phyloP scores from a whole-genome alignment of 148 eudicot species.

The Cornus controversa region DNA sequence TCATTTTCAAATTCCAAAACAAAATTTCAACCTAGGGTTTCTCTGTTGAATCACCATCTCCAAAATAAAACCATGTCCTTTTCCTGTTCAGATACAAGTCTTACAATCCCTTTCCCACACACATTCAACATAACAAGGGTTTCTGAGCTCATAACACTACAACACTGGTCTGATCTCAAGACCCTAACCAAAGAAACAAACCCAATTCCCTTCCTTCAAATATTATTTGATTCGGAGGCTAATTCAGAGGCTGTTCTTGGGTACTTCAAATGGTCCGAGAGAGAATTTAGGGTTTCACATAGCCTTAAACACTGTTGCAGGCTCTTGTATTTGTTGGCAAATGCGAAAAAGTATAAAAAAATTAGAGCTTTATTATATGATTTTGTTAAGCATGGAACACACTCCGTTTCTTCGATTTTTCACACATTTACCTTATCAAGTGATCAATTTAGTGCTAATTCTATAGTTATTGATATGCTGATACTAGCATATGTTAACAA shows the following conservation, averaged over 20 bases:
- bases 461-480: slow-evolving; percentile 59
- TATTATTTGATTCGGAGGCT: slow-evolving; percentile 27
- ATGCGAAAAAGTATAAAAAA: slow-evolving; percentile 39
- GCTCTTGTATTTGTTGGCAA: slow-evolving; percentile 38
- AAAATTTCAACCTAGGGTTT: neutral
- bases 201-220: slow-evolving; percentile 27
- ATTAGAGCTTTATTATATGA: slow-evolving; percentile 52
- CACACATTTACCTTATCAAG: slow-evolving; percentile 31
- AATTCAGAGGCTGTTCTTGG: slow-evolving; percentile 28
- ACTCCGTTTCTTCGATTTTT: slow-evolving; percentile 45
- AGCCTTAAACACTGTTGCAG: slow-evolving; percentile 35
- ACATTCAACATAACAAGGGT: slow-evolving; percentile 18
- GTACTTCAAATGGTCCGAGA: slow-evolving; percentile 55
- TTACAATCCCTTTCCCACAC: slow-evolving; percentile 14
- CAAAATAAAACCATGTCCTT: neutral
- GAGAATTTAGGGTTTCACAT: slow-evolving; percentile 32
- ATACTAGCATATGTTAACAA: slow-evolving; percentile 40
- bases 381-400: slow-evolving; percentile 34
- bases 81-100: slow-evolving; percentile 14
- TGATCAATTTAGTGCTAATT: slow-evolving; percentile 35
- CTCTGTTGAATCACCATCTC: neutral
- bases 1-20: neutral
- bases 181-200: slow-evolving; percentile 10
- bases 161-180: slow-evolving; percentile 36
- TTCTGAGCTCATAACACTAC: slow-evolving; percentile 32